These are phyloP conservation scores for Coniosporium tulheliwenetii DNA, from an alignment of 2,329 filamentous ascomycete species.

Conservation along the genomic window DNA sequence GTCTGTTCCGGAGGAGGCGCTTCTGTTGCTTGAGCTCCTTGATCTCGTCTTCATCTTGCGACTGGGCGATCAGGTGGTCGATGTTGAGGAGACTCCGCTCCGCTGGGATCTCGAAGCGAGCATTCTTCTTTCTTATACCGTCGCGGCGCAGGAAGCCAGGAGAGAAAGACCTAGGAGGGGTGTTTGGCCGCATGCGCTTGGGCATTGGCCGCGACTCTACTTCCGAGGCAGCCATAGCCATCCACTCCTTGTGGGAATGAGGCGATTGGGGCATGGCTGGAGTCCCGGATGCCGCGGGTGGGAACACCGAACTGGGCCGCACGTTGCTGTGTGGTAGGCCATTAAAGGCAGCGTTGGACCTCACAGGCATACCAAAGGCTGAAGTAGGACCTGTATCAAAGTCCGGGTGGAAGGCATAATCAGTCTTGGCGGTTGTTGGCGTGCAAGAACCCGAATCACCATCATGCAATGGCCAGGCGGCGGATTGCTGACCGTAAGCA, in stretches of 20 bases:
- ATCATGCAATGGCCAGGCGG: conserved; percentile 46
- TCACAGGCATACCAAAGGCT: conserved; percentile 22
- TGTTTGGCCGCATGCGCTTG: conserved; percentile 49
- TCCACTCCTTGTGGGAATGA: conserved; percentile 44
- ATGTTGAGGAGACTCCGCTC: conserved; percentile 92
- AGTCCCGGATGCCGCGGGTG: conserved; percentile 20
- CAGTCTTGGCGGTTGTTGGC: conserved; percentile 56
- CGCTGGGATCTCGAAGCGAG: conserved; percentile 88
- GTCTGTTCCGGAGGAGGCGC: conserved; percentile 81
- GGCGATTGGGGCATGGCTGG: conserved; percentile 40
- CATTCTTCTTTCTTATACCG: conserved; percentile 97
- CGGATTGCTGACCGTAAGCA: conserved; percentile 29
- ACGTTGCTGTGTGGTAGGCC: conserved; percentile 20
- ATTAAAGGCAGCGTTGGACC: conserved; percentile 21
- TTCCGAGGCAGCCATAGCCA: conserved; percentile 34
- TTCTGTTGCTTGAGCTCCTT: conserved; percentile 99
- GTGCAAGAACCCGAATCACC: conserved; percentile 56
- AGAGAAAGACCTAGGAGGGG: conserved; percentile 58
- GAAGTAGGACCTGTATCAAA: conserved; percentile 30
- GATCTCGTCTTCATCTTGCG: conserved; percentile 79
- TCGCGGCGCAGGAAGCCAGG: conserved; percentile 61
- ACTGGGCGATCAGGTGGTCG: conserved; percentile 77
- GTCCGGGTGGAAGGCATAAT: conserved; percentile 45
- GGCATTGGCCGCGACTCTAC: conserved; percentile 29
- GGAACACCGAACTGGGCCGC: conserved; percentile 34